Evolutionary conservation across 331 rosid genomes (phyloP).

Genomic region (Cydonia oblonga): DNA sequence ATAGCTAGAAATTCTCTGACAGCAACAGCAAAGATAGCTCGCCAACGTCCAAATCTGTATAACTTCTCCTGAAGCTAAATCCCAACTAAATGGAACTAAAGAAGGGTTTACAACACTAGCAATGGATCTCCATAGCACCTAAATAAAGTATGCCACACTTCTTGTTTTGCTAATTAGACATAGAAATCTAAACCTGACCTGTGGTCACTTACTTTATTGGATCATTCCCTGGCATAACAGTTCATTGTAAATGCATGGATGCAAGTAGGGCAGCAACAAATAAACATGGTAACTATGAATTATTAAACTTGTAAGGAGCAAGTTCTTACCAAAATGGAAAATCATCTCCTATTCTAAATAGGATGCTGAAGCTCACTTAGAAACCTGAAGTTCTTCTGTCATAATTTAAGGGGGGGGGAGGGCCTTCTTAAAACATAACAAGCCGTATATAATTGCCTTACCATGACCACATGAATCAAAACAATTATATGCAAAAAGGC

Average conservation of each 20-base stretch:
- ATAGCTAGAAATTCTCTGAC: neutral
- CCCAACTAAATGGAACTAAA: neutral
- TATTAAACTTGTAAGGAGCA: no score
- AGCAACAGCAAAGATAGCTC: neutral
- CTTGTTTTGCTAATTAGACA: neutral
- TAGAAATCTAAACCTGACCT: neutral
- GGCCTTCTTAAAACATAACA: neutral
- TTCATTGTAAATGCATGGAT: no score
- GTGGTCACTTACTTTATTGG: no score
- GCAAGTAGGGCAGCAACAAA: no score
- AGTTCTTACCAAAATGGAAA: no score
- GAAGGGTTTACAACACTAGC: neutral
- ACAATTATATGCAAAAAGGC: no score
- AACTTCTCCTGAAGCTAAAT: neutral
- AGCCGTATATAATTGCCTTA: neutral
- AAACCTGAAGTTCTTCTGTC: neutral
- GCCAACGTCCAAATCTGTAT: neutral
- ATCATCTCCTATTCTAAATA: no score
- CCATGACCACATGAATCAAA: neutral
- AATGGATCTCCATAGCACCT: neutral
- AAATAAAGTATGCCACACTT: neutral
- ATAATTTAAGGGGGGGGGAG: no score
- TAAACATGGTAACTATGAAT: no score
- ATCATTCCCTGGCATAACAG: no score
- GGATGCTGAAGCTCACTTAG: no score